Conservation (phyloP, 768 basidiomycete genomes). For the Trametes coccinea region DNA sequence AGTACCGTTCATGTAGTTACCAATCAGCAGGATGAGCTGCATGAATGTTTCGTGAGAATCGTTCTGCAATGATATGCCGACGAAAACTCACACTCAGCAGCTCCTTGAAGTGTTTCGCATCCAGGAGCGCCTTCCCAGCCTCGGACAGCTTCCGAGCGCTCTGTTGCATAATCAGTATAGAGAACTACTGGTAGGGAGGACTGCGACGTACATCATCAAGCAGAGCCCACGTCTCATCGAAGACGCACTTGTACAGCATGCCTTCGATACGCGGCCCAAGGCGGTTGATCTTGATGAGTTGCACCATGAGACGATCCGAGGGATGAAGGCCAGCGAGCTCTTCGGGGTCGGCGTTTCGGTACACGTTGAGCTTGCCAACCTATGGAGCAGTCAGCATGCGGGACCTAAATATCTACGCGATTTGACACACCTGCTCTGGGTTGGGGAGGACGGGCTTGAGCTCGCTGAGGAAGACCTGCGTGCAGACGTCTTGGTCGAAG, state of each 20-base stretch:
- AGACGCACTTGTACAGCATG: conserved; percentile 92
- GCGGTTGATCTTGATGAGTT: conserved; percentile 91
- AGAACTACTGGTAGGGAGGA: background rate
- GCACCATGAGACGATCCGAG: conserved; percentile 95
- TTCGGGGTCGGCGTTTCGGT: conserved; percentile 81
- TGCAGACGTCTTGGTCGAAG: conserved; percentile 86
- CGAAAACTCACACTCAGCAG: conserved; percentile 66
- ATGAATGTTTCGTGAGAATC: background rate
- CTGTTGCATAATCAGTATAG: conserved; percentile 39
- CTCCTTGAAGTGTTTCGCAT: conserved; percentile 88
- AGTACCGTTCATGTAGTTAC: conserved; percentile 98
- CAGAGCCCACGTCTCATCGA: conserved; percentile 81
- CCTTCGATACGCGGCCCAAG: conserved; percentile 85
- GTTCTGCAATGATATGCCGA: background rate
- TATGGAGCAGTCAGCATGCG: conserved; percentile 28
- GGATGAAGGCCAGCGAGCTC: conserved; percentile 89
- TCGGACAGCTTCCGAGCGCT: conserved; percentile 79
- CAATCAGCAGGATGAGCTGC: conserved; percentile 88
- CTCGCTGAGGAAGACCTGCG: conserved; percentile 86
- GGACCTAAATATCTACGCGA: too few species aligned
- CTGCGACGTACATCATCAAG: conserved; percentile 68
- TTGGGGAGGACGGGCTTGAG: conserved; percentile 86
- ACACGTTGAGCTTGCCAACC: conserved; percentile 88
- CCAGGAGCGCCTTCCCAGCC: conserved; percentile 76
- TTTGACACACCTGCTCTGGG: conserved; percentile 72